A percentile compares a stretch with the other conserved stretches of the same genome.
Evolutionary conservation across 2,329 filamentous ascomycete species (phyloP).

Genomic region (Huntiella decipiens): DNA sequence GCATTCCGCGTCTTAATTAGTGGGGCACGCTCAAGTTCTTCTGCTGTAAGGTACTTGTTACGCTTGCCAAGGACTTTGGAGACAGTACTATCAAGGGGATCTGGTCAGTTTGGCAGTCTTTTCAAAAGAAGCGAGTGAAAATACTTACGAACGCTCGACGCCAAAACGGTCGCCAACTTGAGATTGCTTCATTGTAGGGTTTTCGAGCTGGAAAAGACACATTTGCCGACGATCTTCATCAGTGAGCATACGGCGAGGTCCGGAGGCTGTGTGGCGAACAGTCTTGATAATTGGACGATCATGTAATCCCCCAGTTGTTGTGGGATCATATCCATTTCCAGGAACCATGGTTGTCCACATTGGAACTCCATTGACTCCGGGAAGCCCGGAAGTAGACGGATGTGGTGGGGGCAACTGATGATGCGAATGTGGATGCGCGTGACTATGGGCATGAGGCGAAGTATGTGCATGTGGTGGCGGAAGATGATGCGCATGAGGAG

Average conservation of each 20-base stretch:
- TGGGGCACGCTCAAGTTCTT: constrained; percentile 44
- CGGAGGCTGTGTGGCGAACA: constrained; percentile 50
- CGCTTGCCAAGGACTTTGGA: constrained; percentile 91
- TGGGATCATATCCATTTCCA: neutral
- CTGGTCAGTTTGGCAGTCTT: neutral
- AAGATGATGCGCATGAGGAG: constrained; percentile 34
- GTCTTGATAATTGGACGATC: constrained; percentile 15
- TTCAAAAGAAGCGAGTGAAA: neutral
- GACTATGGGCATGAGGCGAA: constrained; percentile 19
- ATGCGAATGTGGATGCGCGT: constrained; percentile 24
- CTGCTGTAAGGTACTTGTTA: constrained; percentile 76
- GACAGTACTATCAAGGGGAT: constrained; percentile 51
- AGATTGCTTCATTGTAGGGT: constrained; percentile 81
- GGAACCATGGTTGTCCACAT: neutral
- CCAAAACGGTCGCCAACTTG: constrained; percentile 93
- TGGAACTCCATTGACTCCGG: neutral
- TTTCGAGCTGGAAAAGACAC: constrained; percentile 83
- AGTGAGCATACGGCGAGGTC: constrained; percentile 67
- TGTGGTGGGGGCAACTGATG: constrained; percentile 16
- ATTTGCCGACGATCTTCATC: constrained; percentile 79
- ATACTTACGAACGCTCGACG: constrained; percentile 76
- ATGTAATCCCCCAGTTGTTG: constrained; percentile 18
- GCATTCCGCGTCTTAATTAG: too few relatives aligned
- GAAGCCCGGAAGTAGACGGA: neutral
- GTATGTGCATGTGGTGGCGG: constrained; percentile 12